Evolutionary conservation across 768 basidiomycete genomes (phyloP), one percentile per base, ranked within the genome.

Genomic region (Termitomyces eurrhizus): DNA sequence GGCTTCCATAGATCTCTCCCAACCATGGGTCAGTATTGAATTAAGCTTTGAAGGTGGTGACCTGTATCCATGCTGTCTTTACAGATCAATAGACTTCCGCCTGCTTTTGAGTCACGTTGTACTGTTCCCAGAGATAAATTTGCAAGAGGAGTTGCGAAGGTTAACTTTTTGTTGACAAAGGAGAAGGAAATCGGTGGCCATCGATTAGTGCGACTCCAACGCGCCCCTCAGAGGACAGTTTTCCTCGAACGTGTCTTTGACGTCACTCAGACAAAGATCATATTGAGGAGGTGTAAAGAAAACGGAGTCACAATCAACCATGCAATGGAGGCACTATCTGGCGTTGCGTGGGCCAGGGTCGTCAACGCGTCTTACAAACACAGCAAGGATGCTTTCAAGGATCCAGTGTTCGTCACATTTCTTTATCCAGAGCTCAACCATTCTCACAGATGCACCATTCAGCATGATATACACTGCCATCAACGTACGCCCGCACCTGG

Each of bases 391-490:
- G 58, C 69, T 65, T 70, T 72, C 54, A 64, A 72, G 64, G 57
- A 64, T 29, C 68, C 67, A 26, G 61, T 68, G 68, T 67, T 62
- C 41, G 60, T 63, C 26, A 32, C 37, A 12, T n/a, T 24, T 39
- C 33, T 37, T 36, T 12, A 32, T 33, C 16, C 14, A n/a, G 42
- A 13, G 18, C 33, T 7, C 16, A 51, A 51, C 13, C 7, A 36
- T 42, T 29, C 49, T 50, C 46, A 57, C 35, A 16, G 51, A 52
- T 49, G 50, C 41, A 39, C 21, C 21, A 44, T 44, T 26, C 55
- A 81, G 80, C 64, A 81, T 89, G 82, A 79, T 89, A 71, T 90
- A 90, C 71, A 85, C 86, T 5, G 87, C 88, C 14, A 73, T 87
- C 37, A 90, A 88, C 70, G 73, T 88, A 26, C 80, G 88, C 2